A percentile compares a stretch with the other conserved stretches of the same genome.
phyloP scores from a whole-genome alignment of 2,329 filamentous ascomycete genomes.

The Capronia americana region DNA sequence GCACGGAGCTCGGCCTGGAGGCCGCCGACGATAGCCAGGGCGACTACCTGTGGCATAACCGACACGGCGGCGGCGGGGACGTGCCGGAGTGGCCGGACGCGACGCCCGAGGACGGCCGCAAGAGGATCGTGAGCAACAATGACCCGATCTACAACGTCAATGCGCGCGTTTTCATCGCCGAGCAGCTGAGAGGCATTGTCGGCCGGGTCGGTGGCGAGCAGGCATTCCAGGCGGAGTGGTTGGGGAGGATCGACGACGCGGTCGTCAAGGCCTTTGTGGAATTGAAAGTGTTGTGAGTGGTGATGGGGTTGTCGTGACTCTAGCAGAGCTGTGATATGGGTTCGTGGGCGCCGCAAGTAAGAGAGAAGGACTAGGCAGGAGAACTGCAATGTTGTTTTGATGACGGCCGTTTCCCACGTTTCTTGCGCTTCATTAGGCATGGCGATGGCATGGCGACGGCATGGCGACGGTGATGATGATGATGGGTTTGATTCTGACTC shows the following conservation, averaged over 20 bases:
- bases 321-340: too few species aligned
- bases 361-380: too few species aligned
- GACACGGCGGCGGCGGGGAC: conserved; percentile 42
- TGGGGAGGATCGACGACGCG: conserved; percentile 35
- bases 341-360: too few species aligned
- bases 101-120: conserved; percentile 51
- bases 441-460: too few species aligned
- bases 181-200: conserved; percentile 52
- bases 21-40: conserved; percentile 47
- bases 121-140: conserved; percentile 48
- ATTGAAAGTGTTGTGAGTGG: conserved; percentile 34
- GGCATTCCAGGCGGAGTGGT: conserved; percentile 39
- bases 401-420: not conserved
- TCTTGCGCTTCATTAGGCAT: not conserved
- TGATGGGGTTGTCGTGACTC: too few species aligned
- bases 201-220: conserved; percentile 32
- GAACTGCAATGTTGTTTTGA: too few species aligned
- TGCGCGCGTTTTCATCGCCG: conserved; percentile 52
- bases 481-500: not conserved
- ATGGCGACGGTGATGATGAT: too few species aligned
- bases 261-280: conserved; percentile 38
- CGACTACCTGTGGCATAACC: conserved; percentile 51
- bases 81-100: conserved; percentile 46
- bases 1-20: conserved; percentile 53
- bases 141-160: conserved; percentile 54